A percentile compares a stretch with the other conserved stretches of the same genome.
Evolutionary conservation across 2,329 filamentous ascomycete species (phyloP).

Genomic region (Coniochaeta prunicola): DNA sequence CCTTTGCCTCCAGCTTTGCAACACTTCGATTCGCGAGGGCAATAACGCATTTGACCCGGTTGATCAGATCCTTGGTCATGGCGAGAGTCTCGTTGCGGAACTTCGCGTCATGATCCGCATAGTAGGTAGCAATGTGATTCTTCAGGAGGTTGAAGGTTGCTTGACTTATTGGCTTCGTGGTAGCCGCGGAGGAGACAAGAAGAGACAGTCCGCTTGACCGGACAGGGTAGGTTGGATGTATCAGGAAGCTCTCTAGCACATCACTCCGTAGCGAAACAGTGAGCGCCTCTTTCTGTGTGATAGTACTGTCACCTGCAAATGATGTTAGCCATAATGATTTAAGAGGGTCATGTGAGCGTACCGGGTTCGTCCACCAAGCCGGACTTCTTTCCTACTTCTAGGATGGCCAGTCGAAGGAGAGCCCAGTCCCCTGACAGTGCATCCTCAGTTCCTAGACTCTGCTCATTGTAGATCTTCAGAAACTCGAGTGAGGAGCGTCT

Average conservation of each 20-base stretch:
- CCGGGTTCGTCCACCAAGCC: slow-evolving; percentile 63
- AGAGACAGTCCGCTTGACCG: slow-evolving; percentile 77
- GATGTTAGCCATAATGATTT: not conserved
- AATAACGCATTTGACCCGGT: slow-evolving; percentile 63
- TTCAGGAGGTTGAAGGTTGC: slow-evolving; percentile 56
- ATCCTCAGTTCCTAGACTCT: not conserved
- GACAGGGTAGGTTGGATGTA: slow-evolving; percentile 54
- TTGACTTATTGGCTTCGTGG: slow-evolving; percentile 63
- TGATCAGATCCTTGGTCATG: slow-evolving; percentile 68
- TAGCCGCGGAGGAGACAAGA: slow-evolving; percentile 66
- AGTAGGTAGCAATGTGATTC: slow-evolving; percentile 60
- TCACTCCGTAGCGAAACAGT: slow-evolving; percentile 6
- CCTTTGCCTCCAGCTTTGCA: slow-evolving; percentile 23
- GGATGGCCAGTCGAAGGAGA: slow-evolving; percentile 56
- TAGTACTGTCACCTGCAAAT: slow-evolving; percentile 4
- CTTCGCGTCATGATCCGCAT: slow-evolving; percentile 80
- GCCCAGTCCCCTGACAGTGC: slow-evolving; percentile 41
- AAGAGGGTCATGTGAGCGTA: slow-evolving; percentile 18
- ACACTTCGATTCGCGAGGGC: slow-evolving; percentile 44
- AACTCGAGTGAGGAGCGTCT: slow-evolving; percentile 46
- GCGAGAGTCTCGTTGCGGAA: slow-evolving; percentile 75
- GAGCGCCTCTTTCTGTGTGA: slow-evolving; percentile 26
- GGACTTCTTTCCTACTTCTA: slow-evolving; percentile 64
- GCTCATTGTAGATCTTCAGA: slow-evolving; percentile 42
- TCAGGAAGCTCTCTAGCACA: slow-evolving; percentile 44